These are phyloP conservation scores for Aspergillus sp. DNA, from an alignment of 2,329 filamentous ascomycete species.

Conservation along the genomic window DNA sequence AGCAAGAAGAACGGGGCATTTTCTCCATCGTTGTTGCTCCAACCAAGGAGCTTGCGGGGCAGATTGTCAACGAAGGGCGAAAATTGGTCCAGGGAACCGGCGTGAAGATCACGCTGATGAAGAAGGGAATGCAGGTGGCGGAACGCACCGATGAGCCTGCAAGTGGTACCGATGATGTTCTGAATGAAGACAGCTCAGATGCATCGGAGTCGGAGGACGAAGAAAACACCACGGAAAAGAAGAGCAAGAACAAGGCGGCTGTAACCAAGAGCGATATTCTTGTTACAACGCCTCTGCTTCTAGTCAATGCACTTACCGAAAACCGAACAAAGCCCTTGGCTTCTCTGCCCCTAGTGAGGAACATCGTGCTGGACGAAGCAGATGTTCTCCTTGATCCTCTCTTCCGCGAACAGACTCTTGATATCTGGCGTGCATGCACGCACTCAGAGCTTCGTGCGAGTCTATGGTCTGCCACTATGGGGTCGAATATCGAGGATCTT, in stretches of 20 bases:
- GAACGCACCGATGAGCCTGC: slow-evolving; percentile 44
- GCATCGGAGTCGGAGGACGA: slow-evolving; percentile 41
- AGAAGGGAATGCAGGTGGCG: slow-evolving; percentile 75
- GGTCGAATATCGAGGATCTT: slow-evolving; percentile 82
- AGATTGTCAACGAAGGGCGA: slow-evolving; percentile 78
- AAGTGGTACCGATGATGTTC: slow-evolving; percentile 39
- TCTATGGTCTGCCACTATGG: slow-evolving; percentile 97
- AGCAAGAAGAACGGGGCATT: slow-evolving; percentile 58
- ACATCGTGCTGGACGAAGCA: slow-evolving; percentile 85
- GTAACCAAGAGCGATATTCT: slow-evolving; percentile 74
- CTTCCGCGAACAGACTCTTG: slow-evolving; percentile 84
- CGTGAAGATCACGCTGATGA: slow-evolving; percentile 77
- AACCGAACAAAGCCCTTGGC: slow-evolving; percentile 44
- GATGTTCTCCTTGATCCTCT: slow-evolving; percentile 90
- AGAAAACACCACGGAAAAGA: slow-evolving; percentile 24
- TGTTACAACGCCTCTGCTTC: slow-evolving; percentile 74
- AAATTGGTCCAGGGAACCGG: slow-evolving; percentile 78
- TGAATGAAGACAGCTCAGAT: slow-evolving; percentile 39
- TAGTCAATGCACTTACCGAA: slow-evolving; percentile 70
- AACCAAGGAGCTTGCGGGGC: slow-evolving; percentile 76
- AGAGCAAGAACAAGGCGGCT: slow-evolving; percentile 39
- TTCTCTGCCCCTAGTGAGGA: slow-evolving; percentile 65
- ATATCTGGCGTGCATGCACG: slow-evolving; percentile 77
- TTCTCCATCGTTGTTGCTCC: slow-evolving; percentile 73
- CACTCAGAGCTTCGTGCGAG: slow-evolving; percentile 70